Percentiles rank a stretch among this genome's conserved stretches.
phyloP scores from a whole-genome alignment of 1,139 yeast genomes.

The Blastobotrys raffinosifermentans region DNA sequence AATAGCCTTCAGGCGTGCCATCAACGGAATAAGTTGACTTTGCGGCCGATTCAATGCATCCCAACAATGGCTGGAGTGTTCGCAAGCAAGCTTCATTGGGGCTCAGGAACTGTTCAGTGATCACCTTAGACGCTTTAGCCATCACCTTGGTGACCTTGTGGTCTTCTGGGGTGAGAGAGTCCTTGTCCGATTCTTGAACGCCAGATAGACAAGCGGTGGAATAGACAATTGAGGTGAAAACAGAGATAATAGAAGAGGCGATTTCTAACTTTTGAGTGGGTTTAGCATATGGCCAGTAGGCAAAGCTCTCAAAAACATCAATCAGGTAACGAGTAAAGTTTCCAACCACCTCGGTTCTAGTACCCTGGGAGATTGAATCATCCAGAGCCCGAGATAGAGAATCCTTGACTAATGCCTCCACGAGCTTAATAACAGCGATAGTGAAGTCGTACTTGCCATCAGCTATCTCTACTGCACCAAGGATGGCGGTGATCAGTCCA shows the following conservation, averaged over 20 bases:
- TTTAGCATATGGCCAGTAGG: constrained; percentile 59
- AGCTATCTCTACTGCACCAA: constrained; percentile 71
- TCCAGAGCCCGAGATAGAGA: constrained; percentile 40
- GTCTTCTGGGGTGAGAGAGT: constrained; percentile 29
- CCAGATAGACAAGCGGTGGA: constrained; percentile 56
- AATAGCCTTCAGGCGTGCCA: constrained; percentile 34
- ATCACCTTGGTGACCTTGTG: constrained; percentile 47
- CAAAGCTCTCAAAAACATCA: constrained; percentile 66
- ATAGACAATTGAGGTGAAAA: constrained; percentile 51
- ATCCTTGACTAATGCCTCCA: constrained; percentile 48
- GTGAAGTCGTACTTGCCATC: constrained; percentile 64
- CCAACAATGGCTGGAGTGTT: constrained; percentile 51
- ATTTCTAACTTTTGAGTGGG: constrained; percentile 56
- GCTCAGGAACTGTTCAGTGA: constrained; percentile 54
- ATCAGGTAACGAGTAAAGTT: constrained; percentile 53
- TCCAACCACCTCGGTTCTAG: constrained; percentile 52
- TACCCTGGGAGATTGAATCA: constrained; percentile 34
- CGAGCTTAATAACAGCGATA: constrained; percentile 49
- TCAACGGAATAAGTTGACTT: constrained; percentile 37
- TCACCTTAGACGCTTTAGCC: constrained; percentile 44
- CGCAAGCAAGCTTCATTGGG: constrained; percentile 48
- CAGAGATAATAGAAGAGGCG: constrained; percentile 50
- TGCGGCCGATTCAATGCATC: constrained; percentile 46
- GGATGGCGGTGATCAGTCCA: constrained; percentile 45
- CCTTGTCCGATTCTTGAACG: neutral